Conservation (phyloP, 139 green algal genomes). For the Spirogloea muscicola region DNA sequence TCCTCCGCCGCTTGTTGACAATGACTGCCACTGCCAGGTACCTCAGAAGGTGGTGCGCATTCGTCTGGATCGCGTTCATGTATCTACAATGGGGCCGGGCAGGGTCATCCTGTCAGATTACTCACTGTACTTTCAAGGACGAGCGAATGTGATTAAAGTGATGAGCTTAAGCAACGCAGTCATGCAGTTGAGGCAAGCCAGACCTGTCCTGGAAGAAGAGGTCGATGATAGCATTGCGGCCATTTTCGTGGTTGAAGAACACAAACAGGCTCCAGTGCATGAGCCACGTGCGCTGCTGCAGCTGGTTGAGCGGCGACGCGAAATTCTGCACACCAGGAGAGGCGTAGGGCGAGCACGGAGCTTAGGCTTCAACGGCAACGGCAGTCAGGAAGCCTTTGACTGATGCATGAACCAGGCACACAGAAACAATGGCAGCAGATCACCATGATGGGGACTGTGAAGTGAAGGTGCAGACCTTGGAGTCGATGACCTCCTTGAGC, state of each 20-base stretch:
- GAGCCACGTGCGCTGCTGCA: constrained; percentile 97
- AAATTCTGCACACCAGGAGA: constrained; percentile 72
- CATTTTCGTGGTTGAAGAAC: constrained; percentile 98
- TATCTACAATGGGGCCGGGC: no score
- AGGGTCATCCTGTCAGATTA: no score
- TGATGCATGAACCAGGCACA: background rate
- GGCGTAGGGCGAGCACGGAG: no score
- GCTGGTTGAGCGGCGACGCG: constrained; percentile 71
- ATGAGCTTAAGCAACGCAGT: no score
- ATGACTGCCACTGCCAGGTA: constrained; percentile 91
- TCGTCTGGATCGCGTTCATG: constrained; percentile 78
- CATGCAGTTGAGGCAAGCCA: no score
- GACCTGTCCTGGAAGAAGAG: constrained; percentile 84
- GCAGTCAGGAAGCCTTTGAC: no score
- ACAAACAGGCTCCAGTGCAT: constrained; percentile 97
- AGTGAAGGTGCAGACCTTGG: constrained; percentile 49
- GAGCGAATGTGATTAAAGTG: no score
- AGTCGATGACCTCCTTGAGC: constrained; percentile 90
- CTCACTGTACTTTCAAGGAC: no score
- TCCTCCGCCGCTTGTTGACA: constrained; percentile 77
- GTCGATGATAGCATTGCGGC: constrained; percentile 89
- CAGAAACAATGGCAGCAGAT: background rate
- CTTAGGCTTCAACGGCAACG: no score
- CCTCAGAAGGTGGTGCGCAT: constrained; percentile 84
- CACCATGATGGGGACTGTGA: background rate